These are phyloP conservation scores for Cryptosporidium xiaoi DNA, from an alignment of 169 alveolate species.

Conservation along the genomic window DNA sequence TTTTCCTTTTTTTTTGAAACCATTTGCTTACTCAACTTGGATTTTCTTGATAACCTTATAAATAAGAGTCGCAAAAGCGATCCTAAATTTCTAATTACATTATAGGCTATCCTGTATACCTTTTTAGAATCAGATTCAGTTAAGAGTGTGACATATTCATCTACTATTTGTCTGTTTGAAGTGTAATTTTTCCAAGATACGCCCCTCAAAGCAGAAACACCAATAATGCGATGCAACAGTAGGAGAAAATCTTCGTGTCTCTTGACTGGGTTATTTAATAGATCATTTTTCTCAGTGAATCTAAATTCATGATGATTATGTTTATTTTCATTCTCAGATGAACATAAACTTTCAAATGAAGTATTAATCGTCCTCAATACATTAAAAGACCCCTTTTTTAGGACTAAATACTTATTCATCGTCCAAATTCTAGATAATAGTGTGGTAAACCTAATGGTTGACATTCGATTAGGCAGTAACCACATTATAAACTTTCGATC, in stretches of 20 bases:
- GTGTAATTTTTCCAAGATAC: slow-evolving; percentile 59
- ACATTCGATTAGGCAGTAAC: slow-evolving; percentile 31
- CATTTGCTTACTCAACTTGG: background rate
- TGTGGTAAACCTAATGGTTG: slow-evolving; percentile 28
- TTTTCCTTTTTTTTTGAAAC: slow-evolving; percentile 8
- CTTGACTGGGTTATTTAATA: slow-evolving; percentile 12
- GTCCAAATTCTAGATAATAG: slow-evolving; percentile 61
- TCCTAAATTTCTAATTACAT: slow-evolving; percentile 41
- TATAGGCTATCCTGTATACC: slow-evolving; percentile 58
- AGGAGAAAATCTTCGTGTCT: slow-evolving; percentile 64
- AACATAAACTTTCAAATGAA: background rate
- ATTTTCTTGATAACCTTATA: slow-evolving; percentile 27
- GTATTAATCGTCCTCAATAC: slow-evolving; percentile 33
- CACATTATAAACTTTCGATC: slow-evolving; percentile 11
- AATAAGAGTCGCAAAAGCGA: slow-evolving; percentile 36
- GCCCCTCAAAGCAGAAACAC: slow-evolving; percentile 66
- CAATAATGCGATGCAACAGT: slow-evolving; percentile 54
- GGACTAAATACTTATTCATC: slow-evolving; percentile 33
- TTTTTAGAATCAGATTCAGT: slow-evolving; percentile 7
- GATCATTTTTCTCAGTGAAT: slow-evolving; percentile 11
- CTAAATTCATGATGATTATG: background rate
- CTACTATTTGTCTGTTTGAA: slow-evolving; percentile 15
- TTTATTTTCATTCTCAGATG: background rate
- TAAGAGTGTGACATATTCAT: slow-evolving; percentile 17
- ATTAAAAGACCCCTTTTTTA: slow-evolving; percentile 31